Conservation (phyloP, 106 monocot species). For the Dendrobium chrysotoxum region DNA sequence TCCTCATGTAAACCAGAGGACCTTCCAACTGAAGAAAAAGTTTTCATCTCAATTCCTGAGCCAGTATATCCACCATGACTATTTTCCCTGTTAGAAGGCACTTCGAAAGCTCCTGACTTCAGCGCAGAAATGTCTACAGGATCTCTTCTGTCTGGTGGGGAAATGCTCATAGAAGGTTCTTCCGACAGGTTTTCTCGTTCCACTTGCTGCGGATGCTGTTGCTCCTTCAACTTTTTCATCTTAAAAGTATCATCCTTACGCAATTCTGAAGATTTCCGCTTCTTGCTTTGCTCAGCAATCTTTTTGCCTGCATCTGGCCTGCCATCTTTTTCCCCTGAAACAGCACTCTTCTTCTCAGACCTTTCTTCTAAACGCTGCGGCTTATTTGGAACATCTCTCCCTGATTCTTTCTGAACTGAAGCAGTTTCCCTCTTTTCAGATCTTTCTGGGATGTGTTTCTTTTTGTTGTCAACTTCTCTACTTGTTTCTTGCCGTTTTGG, state of each 20-base stretch:
- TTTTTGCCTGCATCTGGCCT: neutral
- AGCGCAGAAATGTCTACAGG: neutral
- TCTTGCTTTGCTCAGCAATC: neutral
- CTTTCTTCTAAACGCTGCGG: conserved; percentile 5
- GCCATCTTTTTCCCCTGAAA: neutral
- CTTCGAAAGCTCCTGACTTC: neutral
- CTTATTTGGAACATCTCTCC: conserved; percentile 11
- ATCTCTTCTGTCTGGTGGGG: conserved; percentile 18
- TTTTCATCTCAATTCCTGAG: neutral
- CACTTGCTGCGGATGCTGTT: neutral
- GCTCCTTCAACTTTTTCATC: neutral
- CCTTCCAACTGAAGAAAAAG: neutral
- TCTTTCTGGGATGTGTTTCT: neutral
- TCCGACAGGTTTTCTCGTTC: neutral
- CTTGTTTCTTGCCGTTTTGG: neutral
- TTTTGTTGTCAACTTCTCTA: neutral
- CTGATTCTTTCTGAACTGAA: neutral
- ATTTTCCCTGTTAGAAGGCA: conserved; percentile 3
- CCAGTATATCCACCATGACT: neutral
- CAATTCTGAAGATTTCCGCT: conserved; percentile 12
- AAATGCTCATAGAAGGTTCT: conserved; percentile 43
- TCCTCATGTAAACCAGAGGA: conserved; percentile 6
- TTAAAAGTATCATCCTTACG: neutral
- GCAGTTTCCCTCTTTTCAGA: neutral
- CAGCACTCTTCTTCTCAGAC: conserved; percentile 6